phyloP scores from a whole-genome alignment of 495 filamentous ascomycete species.

The Penicillium turbatum region DNA sequence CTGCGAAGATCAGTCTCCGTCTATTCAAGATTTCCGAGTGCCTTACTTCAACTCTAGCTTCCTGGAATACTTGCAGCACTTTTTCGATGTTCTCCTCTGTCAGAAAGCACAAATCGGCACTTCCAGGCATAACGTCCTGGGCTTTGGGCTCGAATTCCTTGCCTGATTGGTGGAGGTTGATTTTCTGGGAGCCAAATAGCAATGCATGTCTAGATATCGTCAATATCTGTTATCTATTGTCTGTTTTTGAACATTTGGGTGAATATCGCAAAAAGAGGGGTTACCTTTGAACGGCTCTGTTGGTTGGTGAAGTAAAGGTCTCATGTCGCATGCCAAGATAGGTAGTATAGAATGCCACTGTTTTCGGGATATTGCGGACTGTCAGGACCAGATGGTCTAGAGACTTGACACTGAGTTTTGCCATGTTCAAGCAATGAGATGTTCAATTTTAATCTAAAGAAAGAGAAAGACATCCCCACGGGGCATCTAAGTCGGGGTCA shows the following conservation, averaged over 20 bases:
- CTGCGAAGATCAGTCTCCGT: conserved; percentile 11
- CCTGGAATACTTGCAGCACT: conserved; percentile 30
- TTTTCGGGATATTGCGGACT: conserved; percentile 41
- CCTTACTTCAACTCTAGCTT: conserved; percentile 37
- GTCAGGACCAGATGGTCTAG: conserved; percentile 54
- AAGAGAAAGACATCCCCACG: too few relatives aligned
- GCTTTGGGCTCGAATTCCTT: conserved; percentile 55
- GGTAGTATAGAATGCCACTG: conserved; percentile 45
- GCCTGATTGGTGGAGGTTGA: conserved; percentile 50
- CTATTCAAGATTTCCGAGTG: too few relatives aligned
- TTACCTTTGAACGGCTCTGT: conserved; percentile 29
- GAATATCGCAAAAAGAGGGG: not conserved
- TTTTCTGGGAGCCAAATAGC: conserved; percentile 49
- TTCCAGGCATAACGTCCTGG: conserved; percentile 41
- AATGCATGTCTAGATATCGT: conserved; percentile 41
- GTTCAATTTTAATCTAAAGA: too few relatives aligned
- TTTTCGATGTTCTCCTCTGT: conserved; percentile 40
- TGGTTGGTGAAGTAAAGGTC: conserved; percentile 35
- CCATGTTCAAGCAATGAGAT: conserved; percentile 9
- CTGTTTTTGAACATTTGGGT: not conserved
- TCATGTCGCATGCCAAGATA: conserved; percentile 49
- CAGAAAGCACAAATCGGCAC: conserved; percentile 53
- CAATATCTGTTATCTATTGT: not conserved
- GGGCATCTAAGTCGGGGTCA: too few relatives aligned
- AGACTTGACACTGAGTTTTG: conserved; percentile 34